These are phyloP conservation scores for Starmerella scarabaei DNA, from an alignment of 805 yeast species.

Conservation along the genomic window DNA sequence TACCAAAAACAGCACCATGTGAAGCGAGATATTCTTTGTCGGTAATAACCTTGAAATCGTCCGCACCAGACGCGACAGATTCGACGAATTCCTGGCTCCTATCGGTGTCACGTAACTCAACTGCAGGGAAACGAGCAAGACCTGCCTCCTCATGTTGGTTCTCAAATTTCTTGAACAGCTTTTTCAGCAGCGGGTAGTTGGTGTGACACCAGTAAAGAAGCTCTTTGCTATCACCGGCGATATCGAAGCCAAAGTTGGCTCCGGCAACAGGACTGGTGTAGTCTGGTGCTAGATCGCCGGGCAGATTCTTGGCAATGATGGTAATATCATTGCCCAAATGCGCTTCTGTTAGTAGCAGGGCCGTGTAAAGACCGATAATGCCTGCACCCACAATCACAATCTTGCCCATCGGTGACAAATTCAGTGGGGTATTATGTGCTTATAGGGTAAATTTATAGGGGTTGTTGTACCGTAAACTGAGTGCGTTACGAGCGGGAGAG, in stretches of 20 bases:
- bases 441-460: too few species aligned
- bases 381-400: conserved; percentile 41
- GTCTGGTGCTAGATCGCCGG: conserved; percentile 63
- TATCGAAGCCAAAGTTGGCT: conserved; percentile 42
- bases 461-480: too few species aligned
- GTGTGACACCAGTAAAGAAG: conserved; percentile 41
- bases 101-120: conserved; percentile 43
- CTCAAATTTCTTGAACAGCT: conserved; percentile 37
- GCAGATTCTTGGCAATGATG: conserved; percentile 51
- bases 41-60: conserved; percentile 32
- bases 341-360: conserved; percentile 36
- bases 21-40: conserved; percentile 33
- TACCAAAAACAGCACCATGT: conserved; percentile 42
- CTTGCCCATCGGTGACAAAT: conserved; percentile 13
- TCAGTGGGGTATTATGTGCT: too few species aligned
- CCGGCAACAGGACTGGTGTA: conserved; percentile 80
- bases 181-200: conserved; percentile 40
- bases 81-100: conserved; percentile 38
- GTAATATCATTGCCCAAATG: conserved; percentile 34
- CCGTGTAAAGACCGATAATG: conserved; percentile 54
- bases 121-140: conserved; percentile 40
- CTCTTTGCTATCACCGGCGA: conserved; percentile 45
- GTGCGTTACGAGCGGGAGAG: too few species aligned
- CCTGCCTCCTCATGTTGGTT: conserved; percentile 35
- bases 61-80: conserved; percentile 38